Evolutionary conservation across 192 early-diverging fungal species (phyloP), one percentile per base, ranked within the genome.

Genomic region (Linnemannia hyalina): DNA sequence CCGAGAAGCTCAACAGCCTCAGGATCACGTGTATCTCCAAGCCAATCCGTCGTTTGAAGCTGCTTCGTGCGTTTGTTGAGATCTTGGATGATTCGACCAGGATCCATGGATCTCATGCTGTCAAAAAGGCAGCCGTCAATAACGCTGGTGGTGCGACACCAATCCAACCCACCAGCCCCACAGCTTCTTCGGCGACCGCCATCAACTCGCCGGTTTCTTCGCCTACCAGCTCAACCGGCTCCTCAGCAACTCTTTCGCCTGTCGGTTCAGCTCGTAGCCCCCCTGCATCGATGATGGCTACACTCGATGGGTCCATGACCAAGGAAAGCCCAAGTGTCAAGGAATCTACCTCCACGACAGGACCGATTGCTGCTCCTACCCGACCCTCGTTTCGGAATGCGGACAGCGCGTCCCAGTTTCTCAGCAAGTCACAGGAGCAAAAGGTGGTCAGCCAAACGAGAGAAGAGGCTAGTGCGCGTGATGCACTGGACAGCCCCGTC

Each of bases 41-140:
- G 49, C 84, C 91, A 0, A 80, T 90, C 42, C 88, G 91, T 23
- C 83, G 90, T 6, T 63, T 83, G 35, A 91, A 91, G 44, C 26
- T 91, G 15, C 73, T 89, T 6, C 76, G 83, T 2, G 85, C 89
- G 0, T 89, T 91, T 75, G 89, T 87, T 9, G 84, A 90, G 22
- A 75, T 89, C 49, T 70, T 86, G 29, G 84, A 86, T 35, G 84
- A 86, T 36, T 86, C 84, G 2, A 68, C 84, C 18, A 35, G 49
- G 38, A 86, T 85, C 23, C 83, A 85, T 70, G 83, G 75, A 11
- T 75, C 74, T 0, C 71, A 78, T 6, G 52, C 47, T 13, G 76
- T 81, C n/a, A 78, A 81, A 46, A 77, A 78, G 47, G 57, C 46
- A 23, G 40, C 26, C 60, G 22, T 20, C 20, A 42, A 5, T 6